Base-by-base conservation (phyloP, 305 asterid genomes). In the Rubia tinctorum region DNA sequence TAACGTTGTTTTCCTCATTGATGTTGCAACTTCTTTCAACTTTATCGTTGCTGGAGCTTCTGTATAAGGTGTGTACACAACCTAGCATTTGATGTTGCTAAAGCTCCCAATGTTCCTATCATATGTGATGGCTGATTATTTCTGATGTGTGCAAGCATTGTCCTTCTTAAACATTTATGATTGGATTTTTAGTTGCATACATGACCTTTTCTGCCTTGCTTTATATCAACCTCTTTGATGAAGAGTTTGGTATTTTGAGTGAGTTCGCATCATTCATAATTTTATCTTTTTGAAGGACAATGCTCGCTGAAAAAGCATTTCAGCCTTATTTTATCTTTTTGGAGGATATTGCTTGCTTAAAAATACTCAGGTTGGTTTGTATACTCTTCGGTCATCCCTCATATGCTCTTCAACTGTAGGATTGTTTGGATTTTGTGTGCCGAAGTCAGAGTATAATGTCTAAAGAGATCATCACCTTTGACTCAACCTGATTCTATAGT, bases 31-130 rank as follows among this genome's bases (percentile, higher is more conserved):
- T 88, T 72, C 85, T 94, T 62, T 97, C 86, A 51, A 87, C 88
- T 73, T 79, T 91, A 90, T 88, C 89, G 64, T 93, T 87, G 61
- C 84, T 91, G 84, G 98, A 91, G 86, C 95, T 94, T 84, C 76
- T 94, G 64, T 90, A 83, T 30, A 98, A 94, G 97, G 97, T 94
- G 70, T 74, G 87, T 63, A 69, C 55, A 55, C 73, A 49, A 55
- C 73, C 76, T 78, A 74, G 72, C 76, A 65, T 70, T 37, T 65
- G 45, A 66, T 45, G 42, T 39, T 69, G 9, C 10, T 60, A 9
- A 22, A 9, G 8, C 4, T 34, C 39, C 25, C 63, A 5, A 1
- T 45, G 43, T 34, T n/a, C 42, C 44, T 6, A 34, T 34, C 39
- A 2, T 20, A 22, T 8, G 25, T 27, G 51, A 75, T 30, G 25